Percentiles rank a stretch among this genome's conserved stretches.
These are phyloP conservation scores for Colletotrichum gloeosporioides DNA, from an alignment of 2,329 filamentous ascomycete genomes.

Conservation along the genomic window DNA sequence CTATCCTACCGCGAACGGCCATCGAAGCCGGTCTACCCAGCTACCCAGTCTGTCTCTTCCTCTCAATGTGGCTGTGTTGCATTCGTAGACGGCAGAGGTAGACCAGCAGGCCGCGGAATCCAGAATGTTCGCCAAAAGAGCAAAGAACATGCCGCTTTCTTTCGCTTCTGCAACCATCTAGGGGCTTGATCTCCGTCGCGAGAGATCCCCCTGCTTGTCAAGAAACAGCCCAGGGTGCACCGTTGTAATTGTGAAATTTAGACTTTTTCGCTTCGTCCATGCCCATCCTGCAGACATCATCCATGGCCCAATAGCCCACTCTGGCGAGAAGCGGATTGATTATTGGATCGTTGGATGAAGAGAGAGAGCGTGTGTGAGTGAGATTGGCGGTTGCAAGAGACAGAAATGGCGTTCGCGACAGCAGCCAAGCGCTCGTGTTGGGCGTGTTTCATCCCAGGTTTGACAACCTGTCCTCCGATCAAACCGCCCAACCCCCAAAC, in stretches of 20 bases:
- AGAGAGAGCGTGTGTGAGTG: neutral
- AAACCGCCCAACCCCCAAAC: neutral
- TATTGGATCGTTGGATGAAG: neutral
- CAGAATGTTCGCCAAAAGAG: neutral
- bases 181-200: neutral
- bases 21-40: neutral
- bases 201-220: neutral
- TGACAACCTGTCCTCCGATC: slow-evolving; percentile 16
- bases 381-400: neutral
- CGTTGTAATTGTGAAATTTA: slow-evolving; percentile 8
- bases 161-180: neutral
- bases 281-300: neutral
- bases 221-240: slow-evolving; percentile 8
- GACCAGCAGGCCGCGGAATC: neutral
- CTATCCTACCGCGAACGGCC: neutral
- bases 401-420: slow-evolving; percentile 2
- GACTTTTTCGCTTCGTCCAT: slow-evolving; percentile 7
- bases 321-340: neutral
- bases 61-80: neutral
- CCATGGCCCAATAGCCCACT: neutral
- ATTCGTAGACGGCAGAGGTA: neutral
- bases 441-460: slow-evolving; percentile 22
- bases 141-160: neutral
- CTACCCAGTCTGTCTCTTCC: neutral
- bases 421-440: neutral